Percentiles rank a stretch among this genome's conserved stretches.
Evolutionary conservation across 2,329 filamentous ascomycete species (phyloP).

Genomic region (Sporothrix dimorphospora): DNA sequence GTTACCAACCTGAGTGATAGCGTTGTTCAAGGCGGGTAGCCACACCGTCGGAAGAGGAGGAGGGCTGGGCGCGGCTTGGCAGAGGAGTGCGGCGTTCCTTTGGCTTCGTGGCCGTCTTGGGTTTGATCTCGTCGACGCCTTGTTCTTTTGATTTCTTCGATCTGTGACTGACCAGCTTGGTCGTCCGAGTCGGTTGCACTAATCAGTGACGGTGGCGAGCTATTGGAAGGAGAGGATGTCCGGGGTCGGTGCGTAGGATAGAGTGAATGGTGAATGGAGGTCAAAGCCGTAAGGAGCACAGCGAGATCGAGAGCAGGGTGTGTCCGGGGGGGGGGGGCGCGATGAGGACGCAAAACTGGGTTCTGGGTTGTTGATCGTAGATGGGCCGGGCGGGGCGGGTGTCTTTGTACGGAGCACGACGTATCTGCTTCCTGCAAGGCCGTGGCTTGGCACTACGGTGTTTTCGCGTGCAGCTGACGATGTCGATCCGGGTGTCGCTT

Average conservation of each 20-base stretch:
- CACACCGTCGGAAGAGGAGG: constrained; percentile 30
- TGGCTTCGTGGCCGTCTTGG: constrained; percentile 10
- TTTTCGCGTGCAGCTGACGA: constrained; percentile 9
- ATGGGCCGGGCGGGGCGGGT: neutral
- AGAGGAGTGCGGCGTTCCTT: constrained; percentile 7
- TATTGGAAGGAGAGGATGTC: neutral
- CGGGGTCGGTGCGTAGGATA: neutral
- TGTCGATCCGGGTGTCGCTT: constrained; percentile 5
- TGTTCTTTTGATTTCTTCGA: neutral
- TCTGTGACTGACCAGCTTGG: neutral
- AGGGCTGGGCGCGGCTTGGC: constrained; percentile 27
- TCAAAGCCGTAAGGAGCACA: neutral
- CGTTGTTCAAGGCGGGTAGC: constrained; percentile 20
- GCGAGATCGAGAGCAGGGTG: neutral
- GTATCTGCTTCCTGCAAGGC: constrained; percentile 11
- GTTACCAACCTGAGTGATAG: constrained; percentile 23
- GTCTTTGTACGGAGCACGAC: neutral
- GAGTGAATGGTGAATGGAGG: neutral
- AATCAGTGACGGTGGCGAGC: neutral
- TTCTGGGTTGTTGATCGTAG: neutral
- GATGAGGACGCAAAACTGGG: neutral
- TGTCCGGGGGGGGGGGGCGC: neutral
- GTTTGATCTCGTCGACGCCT: neutral
- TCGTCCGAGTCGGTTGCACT: neutral
- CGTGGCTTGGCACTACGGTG: constrained; percentile 20